Percentiles rank a stretch among this genome's conserved stretches.
Conservation (phyloP, 169 alveolate genomes). For the Eimeria acervulina region DNA sequence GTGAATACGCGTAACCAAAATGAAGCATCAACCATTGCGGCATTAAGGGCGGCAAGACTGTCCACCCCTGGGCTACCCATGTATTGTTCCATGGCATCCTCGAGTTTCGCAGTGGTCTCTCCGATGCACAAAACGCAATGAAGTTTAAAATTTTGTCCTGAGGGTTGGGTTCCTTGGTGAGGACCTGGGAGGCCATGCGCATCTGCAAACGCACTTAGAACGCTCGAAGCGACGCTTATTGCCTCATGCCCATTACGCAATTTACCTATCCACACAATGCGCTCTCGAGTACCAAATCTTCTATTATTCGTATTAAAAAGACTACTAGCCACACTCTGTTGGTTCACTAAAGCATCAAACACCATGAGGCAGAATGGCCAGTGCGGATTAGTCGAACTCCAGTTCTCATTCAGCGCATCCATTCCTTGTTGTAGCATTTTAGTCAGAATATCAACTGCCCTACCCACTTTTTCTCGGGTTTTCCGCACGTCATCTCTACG, state of each 20-base stretch:
- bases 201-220: background rate
- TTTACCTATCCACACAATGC: background rate
- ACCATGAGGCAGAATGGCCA: background rate
- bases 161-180: background rate
- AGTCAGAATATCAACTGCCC: background rate
- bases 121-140: too few species aligned
- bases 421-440: background rate
- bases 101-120: background rate
- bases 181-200: background rate
- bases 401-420: background rate
- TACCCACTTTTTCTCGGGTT: background rate
- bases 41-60: background rate
- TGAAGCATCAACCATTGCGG: background rate
- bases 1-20: background rate
- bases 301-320: background rate
- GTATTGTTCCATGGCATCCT: background rate
- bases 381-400: background rate
- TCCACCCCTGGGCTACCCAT: background rate
- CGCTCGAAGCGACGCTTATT: background rate
- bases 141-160: background rate
- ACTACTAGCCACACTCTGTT: background rate
- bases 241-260: too few species aligned
- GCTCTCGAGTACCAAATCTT: background rate
- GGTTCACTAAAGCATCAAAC: background rate
- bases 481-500: background rate